Base-by-base conservation (phyloP, 1,284 basidiomycete species). In the Rhodotorula sp. region DNA sequence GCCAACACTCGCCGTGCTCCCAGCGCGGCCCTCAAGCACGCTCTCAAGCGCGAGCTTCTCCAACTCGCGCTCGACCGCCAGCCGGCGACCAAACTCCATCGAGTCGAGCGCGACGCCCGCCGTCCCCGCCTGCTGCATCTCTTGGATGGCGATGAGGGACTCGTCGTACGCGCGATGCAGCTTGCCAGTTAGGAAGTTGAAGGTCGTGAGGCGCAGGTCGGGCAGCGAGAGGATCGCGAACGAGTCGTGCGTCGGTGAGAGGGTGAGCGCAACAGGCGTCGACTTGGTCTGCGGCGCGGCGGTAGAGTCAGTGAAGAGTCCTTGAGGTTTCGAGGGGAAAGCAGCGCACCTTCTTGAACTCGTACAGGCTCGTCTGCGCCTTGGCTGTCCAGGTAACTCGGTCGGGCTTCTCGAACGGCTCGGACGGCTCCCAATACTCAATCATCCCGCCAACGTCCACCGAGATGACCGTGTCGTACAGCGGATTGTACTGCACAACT, bases 1-100 rank as follows among this genome's bases (percentile, higher is more conserved):
- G 51, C 88, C 91, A 84, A 90, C 93, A 74, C 81, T 78, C 69
- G 83, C 81, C 71, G n/a, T 81, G 77, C 27, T 80, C 77, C 66
- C 80, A 78, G 70, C 55, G 39, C 61, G 25, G 72, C 69, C 71
- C 54, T 69, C 73, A 50, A 86, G 84, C 12, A 87, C 90, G 65
- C 86, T 89, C 78, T 75, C 75, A 22, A 76, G 32, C 86, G 77
- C 76, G 51, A 89, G 87, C 53, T 90, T 85, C 80, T 97, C 93
- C 60, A 99, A 82, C 79, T 99, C 96, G 71, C 92, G 86, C 82
- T 99, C 97, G 25, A 90, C 85, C 1, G 97, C 97, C 61, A 99
- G 84, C 19, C 97, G 86, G 69, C 97, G 85, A n/a, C 97, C 96
- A 80, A 99, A 98, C 81, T 99, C 97, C 96, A 99, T 99, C 81